phyloP scores from a whole-genome alignment of 306 rosid genomes.

The Gynostemma pentaphyllum region DNA sequence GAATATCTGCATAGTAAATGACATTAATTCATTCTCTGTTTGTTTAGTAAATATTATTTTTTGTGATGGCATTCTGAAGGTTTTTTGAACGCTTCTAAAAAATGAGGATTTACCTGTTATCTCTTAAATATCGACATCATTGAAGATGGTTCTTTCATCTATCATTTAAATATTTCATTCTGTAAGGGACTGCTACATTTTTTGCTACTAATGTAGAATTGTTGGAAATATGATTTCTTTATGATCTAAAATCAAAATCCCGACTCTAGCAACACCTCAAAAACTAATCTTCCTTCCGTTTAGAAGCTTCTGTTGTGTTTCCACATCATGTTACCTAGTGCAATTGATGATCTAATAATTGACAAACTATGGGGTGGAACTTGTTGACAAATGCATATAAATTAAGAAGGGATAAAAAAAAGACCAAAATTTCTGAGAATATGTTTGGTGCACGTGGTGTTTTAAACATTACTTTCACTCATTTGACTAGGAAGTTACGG shows the following conservation, averaged over 20 bases:
- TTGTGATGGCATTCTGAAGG: neutral
- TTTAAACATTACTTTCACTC: neutral
- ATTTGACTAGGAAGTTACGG: constrained; percentile 17
- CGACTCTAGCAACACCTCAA: neutral
- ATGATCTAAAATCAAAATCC: neutral
- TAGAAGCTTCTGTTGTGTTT: neutral
- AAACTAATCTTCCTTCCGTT: neutral
- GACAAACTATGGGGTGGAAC: neutral
- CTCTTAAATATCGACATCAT: neutral
- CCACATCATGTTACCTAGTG: neutral
- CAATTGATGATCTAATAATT: neutral
- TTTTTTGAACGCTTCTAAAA: neutral
- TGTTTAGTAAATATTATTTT: neutral
- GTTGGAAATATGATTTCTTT: neutral
- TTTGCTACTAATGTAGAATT: neutral
- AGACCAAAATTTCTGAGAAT: neutral
- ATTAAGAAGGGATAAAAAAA: neutral
- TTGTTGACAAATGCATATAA: neutral
- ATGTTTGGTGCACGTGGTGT: neutral
- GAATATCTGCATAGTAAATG: neutral
- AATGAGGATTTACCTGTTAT: neutral
- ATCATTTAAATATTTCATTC: neutral
- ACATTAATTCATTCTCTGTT: neutral
- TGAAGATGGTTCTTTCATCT: constrained; percentile 5
- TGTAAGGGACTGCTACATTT: neutral